A percentile compares a stretch with the other conserved stretches of the same genome.
These are phyloP conservation scores for Rugonectria rugulosa DNA, from an alignment of 2,329 filamentous ascomycete genomes.

Conservation along the genomic window DNA sequence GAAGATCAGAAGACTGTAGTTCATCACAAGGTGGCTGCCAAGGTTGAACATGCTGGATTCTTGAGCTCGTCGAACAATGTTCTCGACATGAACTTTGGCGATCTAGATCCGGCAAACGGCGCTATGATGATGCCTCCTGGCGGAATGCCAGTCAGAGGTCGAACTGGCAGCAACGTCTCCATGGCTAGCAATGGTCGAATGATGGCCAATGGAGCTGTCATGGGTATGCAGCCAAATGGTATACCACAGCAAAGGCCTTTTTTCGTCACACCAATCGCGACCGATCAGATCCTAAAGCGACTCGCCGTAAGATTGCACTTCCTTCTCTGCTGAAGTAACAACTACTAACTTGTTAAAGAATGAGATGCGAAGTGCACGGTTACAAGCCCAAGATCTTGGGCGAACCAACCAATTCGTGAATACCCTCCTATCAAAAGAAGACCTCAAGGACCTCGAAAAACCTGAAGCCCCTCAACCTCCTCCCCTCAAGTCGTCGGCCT, in stretches of 20 bases:
- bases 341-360: slow-evolving; percentile 60
- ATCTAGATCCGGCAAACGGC: slow-evolving; percentile 82
- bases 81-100: slow-evolving; percentile 89
- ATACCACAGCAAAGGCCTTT: slow-evolving; percentile 81
- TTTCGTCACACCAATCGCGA: slow-evolving; percentile 88
- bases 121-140: slow-evolving; percentile 75
- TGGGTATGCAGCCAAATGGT: slow-evolving; percentile 61
- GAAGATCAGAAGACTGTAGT: slow-evolving; percentile 99
- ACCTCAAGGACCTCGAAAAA: slow-evolving; percentile 65
- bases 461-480: slow-evolving; percentile 56
- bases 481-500: slow-evolving; percentile 53
- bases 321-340: neutral
- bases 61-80: slow-evolving; percentile 78
- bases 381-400: slow-evolving; percentile 85
- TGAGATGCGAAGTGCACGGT: slow-evolving; percentile 88
- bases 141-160: slow-evolving; percentile 73
- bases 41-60: slow-evolving; percentile 93
- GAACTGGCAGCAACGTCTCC: slow-evolving; percentile 72
- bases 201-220: slow-evolving; percentile 54
- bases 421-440: slow-evolving; percentile 77
- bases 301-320: slow-evolving; percentile 42
- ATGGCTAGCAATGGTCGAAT: slow-evolving; percentile 68
- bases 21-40: slow-evolving; percentile 96
- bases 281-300: slow-evolving; percentile 89
- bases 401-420: slow-evolving; percentile 85